Base-by-base conservation (phyloP, 202 grass and related monocot species). In the Setaria italica region DNA sequence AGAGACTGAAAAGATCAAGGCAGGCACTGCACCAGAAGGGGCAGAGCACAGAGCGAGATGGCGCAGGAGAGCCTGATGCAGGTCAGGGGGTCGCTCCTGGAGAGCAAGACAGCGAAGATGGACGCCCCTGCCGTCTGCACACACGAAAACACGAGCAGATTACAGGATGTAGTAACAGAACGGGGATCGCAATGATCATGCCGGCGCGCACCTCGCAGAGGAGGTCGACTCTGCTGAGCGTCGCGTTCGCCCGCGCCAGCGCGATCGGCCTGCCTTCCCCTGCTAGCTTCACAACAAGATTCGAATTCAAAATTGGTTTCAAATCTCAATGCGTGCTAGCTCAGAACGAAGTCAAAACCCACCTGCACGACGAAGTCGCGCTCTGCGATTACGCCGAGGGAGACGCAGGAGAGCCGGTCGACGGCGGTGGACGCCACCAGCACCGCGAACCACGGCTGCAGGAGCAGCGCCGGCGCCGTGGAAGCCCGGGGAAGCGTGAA, bases 301-400 rank as follows among this genome's bases (percentile, higher is more conserved):
- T 25, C 35, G 35, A 37, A 37, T 37, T 37, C n/a, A 6, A 57
- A 8, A 70, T 16, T 0, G 7, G 54, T 37, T 32, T 29, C 13
- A 33, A 64, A 37, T 37, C 35, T 37, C 35, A 37, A 37, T 37
- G 35, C 35, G 35, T 37, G 35, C 39, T 4, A 6, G 39, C 39
- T 41, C 39, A 6, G 39, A 37, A 37, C 35, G 30, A 64, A 13
- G 62, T 34, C 4, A 34, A 64, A 6, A 16, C 15, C 5, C 48
- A 93, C 91, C 85, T 88, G 77, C 9, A 94, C 77, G 41, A 94
- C 78, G 80, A 88, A 87, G 42, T 91, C 92, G 21, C 89, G 89
- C 71, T 94, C 92, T 0, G 76, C 67, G 45, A 86, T 71, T 71
- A 94, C 56, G 64, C 89, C 89, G 25, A 91, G 64, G 20, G 83